Conservation (phyloP, 2,329 filamentous ascomycete species). For the Aspergillus fumigatus region DNA sequence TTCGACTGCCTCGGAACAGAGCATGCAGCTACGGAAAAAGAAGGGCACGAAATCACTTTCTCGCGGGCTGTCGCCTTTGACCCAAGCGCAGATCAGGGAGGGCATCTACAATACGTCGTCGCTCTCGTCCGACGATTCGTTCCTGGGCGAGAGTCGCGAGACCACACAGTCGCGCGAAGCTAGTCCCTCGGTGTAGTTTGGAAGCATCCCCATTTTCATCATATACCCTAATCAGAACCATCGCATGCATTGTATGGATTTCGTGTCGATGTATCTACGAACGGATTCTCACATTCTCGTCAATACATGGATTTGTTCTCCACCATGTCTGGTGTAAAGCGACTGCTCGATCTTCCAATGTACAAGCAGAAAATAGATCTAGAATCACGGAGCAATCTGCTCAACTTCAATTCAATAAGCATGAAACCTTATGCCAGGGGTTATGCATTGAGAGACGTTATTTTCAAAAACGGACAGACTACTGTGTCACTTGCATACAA, state of each 20-base stretch:
- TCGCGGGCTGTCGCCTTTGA: slow-evolving; percentile 32
- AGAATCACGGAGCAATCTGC: neutral
- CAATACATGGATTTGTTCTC: neutral
- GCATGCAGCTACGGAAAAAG: slow-evolving; percentile 28
- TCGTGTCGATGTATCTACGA: slow-evolving; percentile 7
- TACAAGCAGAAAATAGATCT: neutral
- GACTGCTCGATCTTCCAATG: neutral
- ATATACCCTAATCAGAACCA: slow-evolving; percentile 5
- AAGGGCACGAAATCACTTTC: slow-evolving; percentile 27
- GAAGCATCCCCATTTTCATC: slow-evolving; percentile 3
- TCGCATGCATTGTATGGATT: slow-evolving; percentile 2
- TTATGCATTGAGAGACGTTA: neutral
- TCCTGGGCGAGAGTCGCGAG: slow-evolving; percentile 19
- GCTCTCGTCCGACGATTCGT: slow-evolving; percentile 35
- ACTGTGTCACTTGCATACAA: slow-evolving; percentile 4
- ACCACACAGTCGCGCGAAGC: slow-evolving; percentile 12
- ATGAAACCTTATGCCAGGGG: neutral
- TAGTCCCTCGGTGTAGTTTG: neutral
- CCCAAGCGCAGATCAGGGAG: slow-evolving; percentile 35
- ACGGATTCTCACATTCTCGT: neutral
- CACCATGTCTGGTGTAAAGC: neutral
- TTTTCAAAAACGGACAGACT: neutral
- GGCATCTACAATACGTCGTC: slow-evolving; percentile 27
- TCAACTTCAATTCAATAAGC: neutral
- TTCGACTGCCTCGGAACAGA: slow-evolving; percentile 24